A percentile compares a stretch with the other conserved stretches of the same genome.
Conservation (phyloP, 371 early-diverging fungal species). For the Rhizomucor pusillus region DNA sequence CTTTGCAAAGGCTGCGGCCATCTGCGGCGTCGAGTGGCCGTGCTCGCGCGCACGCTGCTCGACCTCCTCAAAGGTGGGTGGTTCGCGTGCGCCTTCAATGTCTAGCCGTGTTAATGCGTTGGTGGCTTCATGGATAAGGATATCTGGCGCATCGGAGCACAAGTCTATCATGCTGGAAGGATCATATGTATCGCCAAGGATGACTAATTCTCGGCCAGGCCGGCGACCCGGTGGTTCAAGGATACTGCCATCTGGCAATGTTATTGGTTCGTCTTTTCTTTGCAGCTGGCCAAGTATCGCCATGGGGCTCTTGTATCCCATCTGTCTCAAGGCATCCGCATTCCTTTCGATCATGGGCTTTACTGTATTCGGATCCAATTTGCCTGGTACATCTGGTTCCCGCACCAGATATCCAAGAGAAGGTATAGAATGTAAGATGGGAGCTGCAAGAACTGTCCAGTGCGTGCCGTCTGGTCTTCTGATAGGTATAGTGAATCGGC, state of each 20-base stretch:
- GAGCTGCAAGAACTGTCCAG: conserved; percentile 36
- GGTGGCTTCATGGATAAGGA: conserved; percentile 64
- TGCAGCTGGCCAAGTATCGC: conserved; percentile 45
- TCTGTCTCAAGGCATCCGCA: conserved; percentile 24
- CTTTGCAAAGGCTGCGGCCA: conserved; percentile 54
- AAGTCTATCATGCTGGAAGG: conserved; percentile 25
- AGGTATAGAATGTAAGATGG: conserved; percentile 54
- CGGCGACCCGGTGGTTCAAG: conserved; percentile 33
- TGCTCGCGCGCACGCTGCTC: conserved; percentile 37
- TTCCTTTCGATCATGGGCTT: conserved; percentile 43
- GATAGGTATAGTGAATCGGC: too few relatives aligned
- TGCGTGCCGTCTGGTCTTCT: too few relatives aligned
- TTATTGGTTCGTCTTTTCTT: conserved; percentile 26
- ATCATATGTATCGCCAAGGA: conserved; percentile 59
- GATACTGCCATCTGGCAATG: conserved; percentile 47
- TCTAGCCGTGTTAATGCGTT: conserved; percentile 50
- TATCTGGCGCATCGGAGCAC: conserved; percentile 9
- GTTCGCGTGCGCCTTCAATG: conserved; percentile 1
- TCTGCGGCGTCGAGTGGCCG: conserved; percentile 66
- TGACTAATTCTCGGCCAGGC: conserved; percentile 49
- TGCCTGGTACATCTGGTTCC: conserved; percentile 42
- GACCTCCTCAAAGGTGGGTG: conserved; percentile 26
- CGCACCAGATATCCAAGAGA: conserved; percentile 51
- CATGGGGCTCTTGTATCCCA: conserved; percentile 47
- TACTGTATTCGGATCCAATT: conserved; percentile 31